Percentiles rank a stretch among this genome's conserved stretches.
Evolutionary conservation across 2,329 filamentous ascomycete genomes (phyloP).

Genomic region (Colletotrichum tofieldiae): DNA sequence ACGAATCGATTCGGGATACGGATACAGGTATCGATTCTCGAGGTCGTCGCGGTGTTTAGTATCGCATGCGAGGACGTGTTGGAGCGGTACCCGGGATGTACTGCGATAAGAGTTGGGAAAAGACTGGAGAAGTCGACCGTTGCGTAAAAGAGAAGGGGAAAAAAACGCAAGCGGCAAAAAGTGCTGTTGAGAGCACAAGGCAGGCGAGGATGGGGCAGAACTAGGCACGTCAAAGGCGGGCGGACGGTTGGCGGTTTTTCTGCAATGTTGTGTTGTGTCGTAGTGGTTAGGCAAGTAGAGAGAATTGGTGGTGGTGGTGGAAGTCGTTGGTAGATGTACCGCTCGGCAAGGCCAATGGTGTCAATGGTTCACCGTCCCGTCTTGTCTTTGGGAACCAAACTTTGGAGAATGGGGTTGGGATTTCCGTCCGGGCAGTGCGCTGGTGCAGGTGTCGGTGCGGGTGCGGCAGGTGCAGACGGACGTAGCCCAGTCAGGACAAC

Average conservation of each 20-base stretch:
- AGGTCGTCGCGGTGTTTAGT: conserved; percentile 26
- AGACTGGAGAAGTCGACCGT: conserved; percentile 37
- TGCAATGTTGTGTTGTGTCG: conserved; percentile 29
- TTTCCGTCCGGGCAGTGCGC: conserved; percentile 12
- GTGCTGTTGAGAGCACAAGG: conserved; percentile 34
- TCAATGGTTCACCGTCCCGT: conserved; percentile 21
- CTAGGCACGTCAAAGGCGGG: conserved; percentile 34
- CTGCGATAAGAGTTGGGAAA: conserved; percentile 23
- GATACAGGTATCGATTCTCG: conserved; percentile 33
- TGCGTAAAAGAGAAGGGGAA: conserved; percentile 23
- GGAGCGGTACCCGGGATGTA: conserved; percentile 30
- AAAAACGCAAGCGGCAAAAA: conserved; percentile 32
- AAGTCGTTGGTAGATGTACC: conserved; percentile 21
- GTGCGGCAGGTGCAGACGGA: conserved; percentile 11
- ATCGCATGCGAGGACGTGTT: conserved; percentile 32
- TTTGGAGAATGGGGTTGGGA: conserved; percentile 20
- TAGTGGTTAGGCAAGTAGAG: conserved; percentile 13
- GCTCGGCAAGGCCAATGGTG: conserved; percentile 19
- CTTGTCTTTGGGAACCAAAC: conserved; percentile 18
- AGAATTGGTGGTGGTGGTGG: conserved; percentile 19
- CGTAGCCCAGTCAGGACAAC: conserved; percentile 17
- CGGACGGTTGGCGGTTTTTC: conserved; percentile 21
- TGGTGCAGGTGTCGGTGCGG: conserved; percentile 2
- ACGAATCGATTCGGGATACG: conserved; percentile 12
- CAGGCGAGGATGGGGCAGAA: conserved; percentile 30